These are phyloP conservation scores for Amaranthus tricolor DNA, from an alignment of 179 eudicot species.

Conservation along the genomic window DNA sequence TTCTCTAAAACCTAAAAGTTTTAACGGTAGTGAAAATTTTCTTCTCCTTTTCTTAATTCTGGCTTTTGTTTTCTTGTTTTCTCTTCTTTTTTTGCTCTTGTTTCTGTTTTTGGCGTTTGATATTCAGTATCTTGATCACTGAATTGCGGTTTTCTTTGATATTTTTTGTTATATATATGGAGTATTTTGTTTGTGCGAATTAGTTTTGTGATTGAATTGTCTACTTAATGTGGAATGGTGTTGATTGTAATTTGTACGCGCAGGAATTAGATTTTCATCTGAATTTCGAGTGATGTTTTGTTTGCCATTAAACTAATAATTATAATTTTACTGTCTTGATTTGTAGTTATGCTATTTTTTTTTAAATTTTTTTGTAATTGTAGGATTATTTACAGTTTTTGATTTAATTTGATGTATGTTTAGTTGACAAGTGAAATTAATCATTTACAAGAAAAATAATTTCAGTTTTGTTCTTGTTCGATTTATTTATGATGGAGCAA, in stretches of 20 bases:
- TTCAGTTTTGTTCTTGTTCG: too few relatives aligned
- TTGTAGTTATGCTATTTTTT: not conserved
- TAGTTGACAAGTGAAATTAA: not conserved
- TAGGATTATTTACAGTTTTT: not conserved
- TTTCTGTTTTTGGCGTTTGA: not conserved
- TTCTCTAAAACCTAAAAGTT: not conserved
- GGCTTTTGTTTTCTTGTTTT: not conserved
- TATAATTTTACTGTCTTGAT: too few relatives aligned
- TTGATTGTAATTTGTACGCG: not conserved
- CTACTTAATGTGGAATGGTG: too few relatives aligned
- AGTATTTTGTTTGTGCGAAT: constrained; percentile 5
- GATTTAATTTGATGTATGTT: not conserved
- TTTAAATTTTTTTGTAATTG: not conserved
- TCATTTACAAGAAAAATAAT: too few relatives aligned
- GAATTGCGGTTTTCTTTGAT: not conserved
- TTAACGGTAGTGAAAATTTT: not conserved
- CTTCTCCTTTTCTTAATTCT: not conserved
- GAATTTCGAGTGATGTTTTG: not conserved
- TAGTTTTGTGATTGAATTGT: not conserved
- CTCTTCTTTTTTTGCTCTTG: not conserved
- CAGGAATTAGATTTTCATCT: not conserved
- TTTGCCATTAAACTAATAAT: not conserved
- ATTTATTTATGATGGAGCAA: not conserved
- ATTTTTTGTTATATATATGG: not conserved
- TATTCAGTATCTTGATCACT: not conserved